phyloP scores from a whole-genome alignment of 371 early-diverging fungal species.

The Amoeboaphelidium protococcarum region DNA sequence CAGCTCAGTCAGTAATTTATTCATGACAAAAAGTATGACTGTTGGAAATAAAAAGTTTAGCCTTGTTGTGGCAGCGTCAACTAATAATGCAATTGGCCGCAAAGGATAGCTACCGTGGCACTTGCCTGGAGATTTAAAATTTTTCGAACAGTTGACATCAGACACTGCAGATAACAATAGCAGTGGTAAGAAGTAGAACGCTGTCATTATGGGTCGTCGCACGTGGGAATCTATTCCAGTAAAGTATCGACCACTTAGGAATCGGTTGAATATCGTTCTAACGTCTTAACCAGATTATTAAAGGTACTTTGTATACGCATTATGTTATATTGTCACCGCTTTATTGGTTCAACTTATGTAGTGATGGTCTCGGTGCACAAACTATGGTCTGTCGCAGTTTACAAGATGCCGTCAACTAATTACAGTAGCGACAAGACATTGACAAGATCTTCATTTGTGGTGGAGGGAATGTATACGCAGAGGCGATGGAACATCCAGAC shows the following conservation, averaged over 20 bases:
- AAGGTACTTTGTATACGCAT: neutral
- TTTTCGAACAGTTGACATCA: constrained; percentile 38
- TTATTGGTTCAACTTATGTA: neutral
- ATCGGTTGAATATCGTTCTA: constrained; percentile 54
- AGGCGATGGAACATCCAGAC: constrained; percentile 18
- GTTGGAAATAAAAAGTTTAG: neutral
- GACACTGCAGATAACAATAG: neutral
- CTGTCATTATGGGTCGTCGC: constrained; percentile 59
- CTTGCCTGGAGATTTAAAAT: constrained; percentile 51
- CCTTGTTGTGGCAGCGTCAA: constrained; percentile 39
- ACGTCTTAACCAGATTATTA: neutral
- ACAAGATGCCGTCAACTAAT: constrained; percentile 19
- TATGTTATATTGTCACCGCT: no score
- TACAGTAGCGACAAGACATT: constrained; percentile 4
- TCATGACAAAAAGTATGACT: no score
- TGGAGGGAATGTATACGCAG: constrained; percentile 28
- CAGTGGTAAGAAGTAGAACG: constrained; percentile 17
- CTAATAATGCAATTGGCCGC: constrained; percentile 50
- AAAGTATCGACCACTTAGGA: constrained; percentile 36
- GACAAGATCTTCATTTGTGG: constrained; percentile 28
- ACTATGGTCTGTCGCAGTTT: constrained; percentile 16
- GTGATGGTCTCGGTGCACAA: constrained; percentile 8
- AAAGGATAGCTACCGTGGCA: constrained; percentile 51
- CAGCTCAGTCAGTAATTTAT: no score
- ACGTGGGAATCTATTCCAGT: constrained; percentile 70